Evolutionary conservation across 2,329 filamentous ascomycete genomes (phyloP), one percentile per base, ranked within the genome.

Genomic region (Botryosphaeria dothidea): DNA sequence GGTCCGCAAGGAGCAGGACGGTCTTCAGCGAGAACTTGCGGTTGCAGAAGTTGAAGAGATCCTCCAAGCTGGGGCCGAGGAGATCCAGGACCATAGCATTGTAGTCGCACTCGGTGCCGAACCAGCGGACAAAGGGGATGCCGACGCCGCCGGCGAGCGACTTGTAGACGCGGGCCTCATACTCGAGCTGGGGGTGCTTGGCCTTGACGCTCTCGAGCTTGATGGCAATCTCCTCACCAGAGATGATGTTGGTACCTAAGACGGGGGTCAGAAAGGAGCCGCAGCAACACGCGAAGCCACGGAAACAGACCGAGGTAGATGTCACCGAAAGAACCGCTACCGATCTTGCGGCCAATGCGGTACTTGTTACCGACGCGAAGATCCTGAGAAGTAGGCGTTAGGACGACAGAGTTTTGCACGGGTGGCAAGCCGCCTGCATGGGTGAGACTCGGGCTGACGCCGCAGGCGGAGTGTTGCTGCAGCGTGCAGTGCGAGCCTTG

Each of bases 31-130:
- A 97, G 85, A 98, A 99, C 80, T 98, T 98, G 80, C 95, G 91
- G 89, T 98, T 98, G 89, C 95, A 99, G 81, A 98, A 98, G 88
- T 99, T 98, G 92, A 99, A 99, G 36, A 99, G 87, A 78, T 99
- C 95, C 82, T 99, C 95, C 80, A 99, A 83, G 75, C 91, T 95
- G 71, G 95, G 95, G 43, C 95, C 95, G 66, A 99, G 91, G 27
- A 99, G 89, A 76, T 99, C 95, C 70, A 98, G 88, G 61, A 99
- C 95, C 95, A 99, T 98, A 79, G 95, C 95, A 82, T 99, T 98
- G 88, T 99, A 98, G 84, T 98, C 95, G 81, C 94, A 98, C 83
- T 99, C 95, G 67, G 94, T 98, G 72, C 95, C 95, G 81, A 98
- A 99, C 95, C 95, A 99, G 82, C 94, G 93, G 77, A 99, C 95